These are phyloP conservation scores for Ministeria vibrans DNA, from an alignment of 78 protist species.

Conservation along the genomic window DNA sequence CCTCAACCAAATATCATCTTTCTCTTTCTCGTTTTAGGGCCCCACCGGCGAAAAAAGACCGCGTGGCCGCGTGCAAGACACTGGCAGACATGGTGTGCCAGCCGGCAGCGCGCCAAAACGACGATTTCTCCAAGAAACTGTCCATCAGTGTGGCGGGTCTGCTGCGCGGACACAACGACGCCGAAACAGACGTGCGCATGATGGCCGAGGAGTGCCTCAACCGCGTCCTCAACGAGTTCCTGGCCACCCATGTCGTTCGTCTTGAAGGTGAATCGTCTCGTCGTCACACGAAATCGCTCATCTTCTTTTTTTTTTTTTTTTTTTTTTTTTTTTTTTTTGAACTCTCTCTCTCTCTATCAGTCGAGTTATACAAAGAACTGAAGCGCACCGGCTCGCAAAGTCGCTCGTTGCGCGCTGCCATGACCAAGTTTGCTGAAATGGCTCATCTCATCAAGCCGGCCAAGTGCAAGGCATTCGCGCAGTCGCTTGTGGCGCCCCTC, in stretches of 20 bases:
- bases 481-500: neutral
- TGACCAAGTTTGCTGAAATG: conserved; percentile 6
- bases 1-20: too few species aligned
- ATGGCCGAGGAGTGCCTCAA: conserved; percentile 6
- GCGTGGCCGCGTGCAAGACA: too few species aligned
- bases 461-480: neutral
- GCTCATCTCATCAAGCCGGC: conserved; percentile 15
- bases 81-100: too few species aligned
- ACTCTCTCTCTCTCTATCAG: neutral
- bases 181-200: conserved; percentile 8
- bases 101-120: too few species aligned
- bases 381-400: neutral
- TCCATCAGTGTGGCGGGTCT: too few species aligned
- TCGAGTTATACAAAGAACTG: neutral
- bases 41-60: too few species aligned
- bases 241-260: neutral
- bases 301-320: neutral
- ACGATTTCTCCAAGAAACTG: too few species aligned
- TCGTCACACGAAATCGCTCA: neutral
- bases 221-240: neutral
- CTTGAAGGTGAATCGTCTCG: neutral
- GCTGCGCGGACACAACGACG: neutral
- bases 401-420: conserved; percentile 4
- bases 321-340: neutral
- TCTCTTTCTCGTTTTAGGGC: too few species aligned